Percentiles rank a stretch among this genome's conserved stretches.
phyloP scores from a whole-genome alignment of 352 stramenopile genomes.

The Globisporangium solare region DNA sequence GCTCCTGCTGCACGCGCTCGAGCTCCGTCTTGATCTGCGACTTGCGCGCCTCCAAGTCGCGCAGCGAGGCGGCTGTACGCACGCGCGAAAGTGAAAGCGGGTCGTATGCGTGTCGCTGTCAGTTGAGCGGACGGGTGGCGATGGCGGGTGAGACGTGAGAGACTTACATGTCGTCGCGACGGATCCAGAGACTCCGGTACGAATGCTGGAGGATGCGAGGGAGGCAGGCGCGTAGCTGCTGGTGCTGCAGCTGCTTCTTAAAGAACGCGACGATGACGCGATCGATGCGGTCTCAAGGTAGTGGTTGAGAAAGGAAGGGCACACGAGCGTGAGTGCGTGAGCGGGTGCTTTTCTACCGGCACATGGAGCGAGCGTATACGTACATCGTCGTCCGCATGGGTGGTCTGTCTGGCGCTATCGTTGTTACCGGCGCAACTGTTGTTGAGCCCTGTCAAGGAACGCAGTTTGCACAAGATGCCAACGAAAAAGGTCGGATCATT shows the following conservation, averaged over 20 bases:
- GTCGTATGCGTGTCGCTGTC: neutral
- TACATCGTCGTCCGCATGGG: slow-evolving; percentile 1
- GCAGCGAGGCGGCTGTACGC: slow-evolving; percentile 35
- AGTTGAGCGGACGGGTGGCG: neutral
- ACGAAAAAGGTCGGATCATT: too few relatives aligned
- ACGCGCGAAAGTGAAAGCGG: neutral
- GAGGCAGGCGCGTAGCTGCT: slow-evolving; percentile 6
- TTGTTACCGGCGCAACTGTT: neutral
- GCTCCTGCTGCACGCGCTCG: slow-evolving; percentile 16
- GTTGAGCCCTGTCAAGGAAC: slow-evolving; percentile 3
- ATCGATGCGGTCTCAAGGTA: slow-evolving; percentile 19
- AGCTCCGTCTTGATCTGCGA: slow-evolving; percentile 34
- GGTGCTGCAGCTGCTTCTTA: slow-evolving; percentile 6
- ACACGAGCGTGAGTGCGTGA: neutral
- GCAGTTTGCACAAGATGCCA: neutral
- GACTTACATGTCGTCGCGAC: slow-evolving; percentile 37
- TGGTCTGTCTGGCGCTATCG: neutral
- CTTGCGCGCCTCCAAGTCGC: slow-evolving; percentile 52
- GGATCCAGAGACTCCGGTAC: slow-evolving; percentile 11
- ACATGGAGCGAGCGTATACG: too few relatives aligned
- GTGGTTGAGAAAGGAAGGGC: neutral
- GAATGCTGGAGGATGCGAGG: neutral
- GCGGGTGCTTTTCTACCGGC: neutral
- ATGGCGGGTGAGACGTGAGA: neutral
- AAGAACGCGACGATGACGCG: slow-evolving; percentile 7